Percentiles rank a stretch among this genome's conserved stretches.
These are phyloP conservation scores for Claviceps purpurea DNA, from an alignment of 2,329 filamentous ascomycete species.

Conservation along the genomic window DNA sequence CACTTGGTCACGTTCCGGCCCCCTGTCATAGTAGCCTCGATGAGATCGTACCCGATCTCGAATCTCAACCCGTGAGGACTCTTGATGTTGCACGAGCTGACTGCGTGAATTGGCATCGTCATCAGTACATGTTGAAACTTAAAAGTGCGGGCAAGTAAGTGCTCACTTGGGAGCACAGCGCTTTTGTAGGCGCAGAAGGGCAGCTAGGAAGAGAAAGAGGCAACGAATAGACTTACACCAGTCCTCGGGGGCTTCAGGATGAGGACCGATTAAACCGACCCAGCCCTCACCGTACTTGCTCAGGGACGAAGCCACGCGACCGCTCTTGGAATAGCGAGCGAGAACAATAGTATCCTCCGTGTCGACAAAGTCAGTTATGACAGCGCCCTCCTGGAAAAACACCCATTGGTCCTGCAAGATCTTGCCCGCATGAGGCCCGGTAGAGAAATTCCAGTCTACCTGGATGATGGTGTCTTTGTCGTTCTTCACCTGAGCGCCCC, in stretches of 20 bases:
- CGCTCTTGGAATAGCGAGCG: conserved; percentile 12
- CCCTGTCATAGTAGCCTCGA: conserved; percentile 11
- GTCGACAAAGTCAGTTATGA: conserved; percentile 9
- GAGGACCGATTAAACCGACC: conserved; percentile 15
- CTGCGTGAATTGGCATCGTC: not conserved
- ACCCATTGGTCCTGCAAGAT: conserved; percentile 11
- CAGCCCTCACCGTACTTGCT: conserved; percentile 13
- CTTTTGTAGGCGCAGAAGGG: too few species aligned
- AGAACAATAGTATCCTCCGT: conserved; percentile 8
- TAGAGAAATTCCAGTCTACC: conserved; percentile 13
- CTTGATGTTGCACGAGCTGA: conserved; percentile 5
- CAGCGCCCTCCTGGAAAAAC: conserved; percentile 15
- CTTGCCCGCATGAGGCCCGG: conserved; percentile 7
- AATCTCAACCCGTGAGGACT: conserved; percentile 12
- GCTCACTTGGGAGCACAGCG: too few species aligned
- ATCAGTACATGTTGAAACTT: too few species aligned
- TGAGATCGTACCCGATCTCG: conserved; percentile 13
- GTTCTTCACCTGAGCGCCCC: conserved; percentile 10
- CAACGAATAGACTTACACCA: conserved; percentile 12
- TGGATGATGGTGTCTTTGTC: conserved; percentile 12
- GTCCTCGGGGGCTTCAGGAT: conserved; percentile 13
- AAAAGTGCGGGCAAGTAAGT: too few species aligned
- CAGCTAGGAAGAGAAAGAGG: not conserved
- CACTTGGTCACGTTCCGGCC: conserved; percentile 2
- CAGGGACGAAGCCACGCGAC: conserved; percentile 12